These are phyloP conservation scores for Paraconiothyrium sp. DNA, from an alignment of 2,329 filamentous ascomycete species.

Conservation along the genomic window DNA sequence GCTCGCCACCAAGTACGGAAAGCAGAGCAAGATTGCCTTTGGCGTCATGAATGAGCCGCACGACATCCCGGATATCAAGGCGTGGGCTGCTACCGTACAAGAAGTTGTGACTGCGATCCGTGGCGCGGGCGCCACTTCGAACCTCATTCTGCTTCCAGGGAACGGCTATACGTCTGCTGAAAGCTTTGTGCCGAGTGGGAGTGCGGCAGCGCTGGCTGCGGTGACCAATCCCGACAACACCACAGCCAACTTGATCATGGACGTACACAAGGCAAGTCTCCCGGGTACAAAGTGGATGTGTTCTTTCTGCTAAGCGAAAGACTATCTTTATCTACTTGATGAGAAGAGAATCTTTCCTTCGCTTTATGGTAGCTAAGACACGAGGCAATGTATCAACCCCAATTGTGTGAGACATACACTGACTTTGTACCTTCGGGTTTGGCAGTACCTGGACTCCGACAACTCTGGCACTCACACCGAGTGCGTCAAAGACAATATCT, in stretches of 20 bases:
- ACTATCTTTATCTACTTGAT: too few relatives aligned
- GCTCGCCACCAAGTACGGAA: conserved; percentile 66
- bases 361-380: too few relatives aligned
- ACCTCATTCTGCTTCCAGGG: conserved; percentile 72
- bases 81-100: conserved; percentile 70
- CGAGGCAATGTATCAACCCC: too few relatives aligned
- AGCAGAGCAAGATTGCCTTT: conserved; percentile 65
- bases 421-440: too few relatives aligned
- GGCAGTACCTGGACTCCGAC: conserved; percentile 51
- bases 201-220: conserved; percentile 58
- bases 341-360: too few relatives aligned
- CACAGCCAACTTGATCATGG: conserved; percentile 62
- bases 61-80: conserved; percentile 59
- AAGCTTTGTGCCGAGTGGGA: conserved; percentile 35
- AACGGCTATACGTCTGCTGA: conserved; percentile 62
- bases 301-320: too few relatives aligned
- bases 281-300: too few relatives aligned
- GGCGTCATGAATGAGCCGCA: conserved; percentile 77
- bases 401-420: too few relatives aligned
- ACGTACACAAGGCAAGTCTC: conserved; percentile 46
- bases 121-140: conserved; percentile 67
- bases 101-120: conserved; percentile 72
- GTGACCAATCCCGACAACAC: conserved; percentile 68
- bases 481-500: conserved; percentile 40
- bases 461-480: conserved; percentile 48